A percentile compares a stretch with the other conserved stretches of the same genome.
These are phyloP conservation scores for Blastobotrys indianensis DNA, from an alignment of 1,139 yeast species.

Conservation along the genomic window DNA sequence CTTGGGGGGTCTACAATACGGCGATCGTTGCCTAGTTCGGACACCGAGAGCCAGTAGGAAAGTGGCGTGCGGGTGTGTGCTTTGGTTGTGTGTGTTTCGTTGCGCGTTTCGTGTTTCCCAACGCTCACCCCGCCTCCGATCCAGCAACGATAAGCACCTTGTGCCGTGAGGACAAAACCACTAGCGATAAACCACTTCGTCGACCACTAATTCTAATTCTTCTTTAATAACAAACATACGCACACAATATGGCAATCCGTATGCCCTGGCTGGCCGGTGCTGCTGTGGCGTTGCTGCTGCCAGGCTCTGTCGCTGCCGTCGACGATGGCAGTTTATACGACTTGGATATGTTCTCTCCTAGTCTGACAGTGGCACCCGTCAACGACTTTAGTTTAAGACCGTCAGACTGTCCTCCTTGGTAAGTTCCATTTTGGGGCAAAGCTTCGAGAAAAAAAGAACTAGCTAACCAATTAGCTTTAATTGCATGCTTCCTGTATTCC, in stretches of 20 bases:
- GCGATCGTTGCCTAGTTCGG: too few relatives aligned
- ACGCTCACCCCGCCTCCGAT: not conserved
- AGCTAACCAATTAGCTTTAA: constrained; percentile 51
- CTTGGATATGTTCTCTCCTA: too few relatives aligned
- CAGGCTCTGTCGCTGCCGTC: not conserved
- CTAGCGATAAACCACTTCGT: too few relatives aligned
- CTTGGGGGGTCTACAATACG: too few relatives aligned
- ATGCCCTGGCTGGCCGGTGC: too few relatives aligned
- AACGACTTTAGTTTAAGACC: constrained; percentile 7
- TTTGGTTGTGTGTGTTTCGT: too few relatives aligned
- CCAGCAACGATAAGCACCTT: not conserved
- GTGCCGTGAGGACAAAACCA: too few relatives aligned
- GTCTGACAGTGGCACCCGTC: not conserved
- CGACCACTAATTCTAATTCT: too few relatives aligned
- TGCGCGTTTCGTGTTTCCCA: not conserved
- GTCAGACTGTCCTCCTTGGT: constrained; percentile 33
- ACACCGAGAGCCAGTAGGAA: not conserved
- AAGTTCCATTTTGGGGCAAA: too few relatives aligned
- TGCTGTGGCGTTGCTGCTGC: too few relatives aligned
- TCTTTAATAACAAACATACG: too few relatives aligned
- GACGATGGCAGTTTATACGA: not conserved
- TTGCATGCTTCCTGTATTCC: constrained; percentile 85
- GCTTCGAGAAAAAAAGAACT: not conserved
- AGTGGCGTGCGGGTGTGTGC: not conserved
- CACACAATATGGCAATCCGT: too few relatives aligned